A percentile compares a stretch with the other conserved stretches of the same genome.
phyloP scores from a whole-genome alignment of 345 rosid species.

The Barbarea vulgaris region DNA sequence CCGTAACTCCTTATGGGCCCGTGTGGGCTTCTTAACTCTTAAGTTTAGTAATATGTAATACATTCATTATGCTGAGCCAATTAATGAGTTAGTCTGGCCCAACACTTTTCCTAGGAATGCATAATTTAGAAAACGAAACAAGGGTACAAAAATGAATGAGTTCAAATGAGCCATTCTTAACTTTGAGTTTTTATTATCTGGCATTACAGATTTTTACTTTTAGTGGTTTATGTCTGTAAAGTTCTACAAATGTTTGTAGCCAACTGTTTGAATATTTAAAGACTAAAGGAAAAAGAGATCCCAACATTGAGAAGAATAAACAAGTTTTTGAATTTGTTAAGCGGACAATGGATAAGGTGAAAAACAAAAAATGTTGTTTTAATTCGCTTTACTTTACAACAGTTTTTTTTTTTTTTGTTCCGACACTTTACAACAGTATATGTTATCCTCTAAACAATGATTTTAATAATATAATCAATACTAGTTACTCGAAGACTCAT shows the following conservation, averaged over 20 bases:
- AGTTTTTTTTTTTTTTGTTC: background rate
- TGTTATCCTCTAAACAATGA: background rate
- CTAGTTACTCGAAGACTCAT: background rate
- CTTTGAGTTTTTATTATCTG: slow-evolving; percentile 10
- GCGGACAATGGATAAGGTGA: slow-evolving; percentile 12
- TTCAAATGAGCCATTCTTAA: background rate
- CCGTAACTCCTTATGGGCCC: background rate
- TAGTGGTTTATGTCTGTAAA: slow-evolving; percentile 1
- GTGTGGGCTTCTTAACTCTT: background rate
- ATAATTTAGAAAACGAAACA: background rate
- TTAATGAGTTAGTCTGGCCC: background rate
- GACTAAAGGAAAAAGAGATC: slow-evolving; percentile 19
- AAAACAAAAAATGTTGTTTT: background rate
- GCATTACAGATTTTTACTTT: background rate
- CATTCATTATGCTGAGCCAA: background rate
- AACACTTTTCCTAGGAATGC: background rate
- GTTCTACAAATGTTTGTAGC: slow-evolving; percentile 7
- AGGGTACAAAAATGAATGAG: background rate
- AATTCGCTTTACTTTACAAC: slow-evolving; percentile 15
- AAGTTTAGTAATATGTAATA: background rate
- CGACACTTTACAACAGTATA: background rate
- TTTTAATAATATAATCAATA: background rate
- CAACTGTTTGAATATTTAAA: slow-evolving; percentile 19
- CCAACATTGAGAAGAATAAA: background rate
- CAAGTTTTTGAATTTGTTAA: slow-evolving; percentile 5